Evolutionary conservation across 345 rosid species (phyloP).

Genomic region (Bruguiera sexangula): DNA sequence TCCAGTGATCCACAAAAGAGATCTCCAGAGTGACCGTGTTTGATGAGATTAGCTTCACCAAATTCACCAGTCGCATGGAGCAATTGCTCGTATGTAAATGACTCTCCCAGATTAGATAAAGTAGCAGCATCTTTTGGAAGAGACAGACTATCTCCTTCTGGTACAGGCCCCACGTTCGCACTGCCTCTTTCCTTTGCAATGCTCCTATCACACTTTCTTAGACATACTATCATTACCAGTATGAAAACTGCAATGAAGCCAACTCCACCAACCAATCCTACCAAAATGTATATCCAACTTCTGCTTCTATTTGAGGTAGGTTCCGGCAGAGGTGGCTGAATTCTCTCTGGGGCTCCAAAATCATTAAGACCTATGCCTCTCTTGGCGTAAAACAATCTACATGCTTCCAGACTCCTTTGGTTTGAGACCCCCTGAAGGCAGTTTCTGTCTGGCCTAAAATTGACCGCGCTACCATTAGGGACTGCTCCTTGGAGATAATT

Average conservation of each 20-base stretch:
- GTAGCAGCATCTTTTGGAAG: constrained; percentile 16
- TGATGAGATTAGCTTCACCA: constrained; percentile 24
- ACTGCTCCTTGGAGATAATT: constrained; percentile 31
- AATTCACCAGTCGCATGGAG: constrained; percentile 12
- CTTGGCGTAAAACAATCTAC: constrained; percentile 19
- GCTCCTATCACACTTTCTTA: constrained; percentile 30
- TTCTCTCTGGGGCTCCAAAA: constrained; percentile 5
- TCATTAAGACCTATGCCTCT: constrained; percentile 20
- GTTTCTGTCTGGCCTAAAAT: constrained; percentile 14
- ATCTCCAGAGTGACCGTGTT: constrained; percentile 34
- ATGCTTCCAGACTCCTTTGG: constrained; percentile 22
- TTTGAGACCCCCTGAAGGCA: constrained; percentile 16
- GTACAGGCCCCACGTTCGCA: constrained; percentile 55
- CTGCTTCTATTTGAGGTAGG: constrained; percentile 8
- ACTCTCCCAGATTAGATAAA: constrained; percentile 8
- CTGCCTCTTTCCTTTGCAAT: constrained; percentile 38
- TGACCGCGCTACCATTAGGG: constrained; percentile 1
- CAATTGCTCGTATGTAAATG: constrained; percentile 28
- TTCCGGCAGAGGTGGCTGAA: constrained; percentile 1
- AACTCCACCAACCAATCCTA: constrained; percentile 24
- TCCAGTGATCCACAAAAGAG: constrained; percentile 21
- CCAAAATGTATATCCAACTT: constrained; percentile 28
- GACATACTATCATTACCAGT: constrained; percentile 32
- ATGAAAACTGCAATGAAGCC: constrained; percentile 33
- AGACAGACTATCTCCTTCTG: constrained; percentile 38